A percentile compares a stretch with the other conserved stretches of the same genome.
phyloP scores from a whole-genome alignment of 192 early-diverging fungal genomes.

The Phlyctochytrium bullatum region DNA sequence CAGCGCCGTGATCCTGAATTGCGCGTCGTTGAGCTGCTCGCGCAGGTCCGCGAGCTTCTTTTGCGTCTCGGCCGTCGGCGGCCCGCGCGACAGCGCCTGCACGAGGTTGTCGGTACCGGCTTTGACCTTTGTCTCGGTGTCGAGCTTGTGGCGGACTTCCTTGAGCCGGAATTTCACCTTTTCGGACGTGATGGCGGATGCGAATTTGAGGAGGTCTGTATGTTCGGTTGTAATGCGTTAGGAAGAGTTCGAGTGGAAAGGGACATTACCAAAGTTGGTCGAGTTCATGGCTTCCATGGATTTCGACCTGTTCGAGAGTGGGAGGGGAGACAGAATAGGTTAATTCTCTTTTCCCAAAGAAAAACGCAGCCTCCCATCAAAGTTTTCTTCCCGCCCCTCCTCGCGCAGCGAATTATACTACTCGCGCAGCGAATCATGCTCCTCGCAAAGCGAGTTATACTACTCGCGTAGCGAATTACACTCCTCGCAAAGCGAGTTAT shows the following conservation, averaged over 20 bases:
- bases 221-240: too few relatives aligned
- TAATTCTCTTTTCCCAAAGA: too few relatives aligned
- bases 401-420: too few relatives aligned
- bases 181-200: constrained; percentile 43
- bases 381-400: too few relatives aligned
- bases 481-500: too few relatives aligned
- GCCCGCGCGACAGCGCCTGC: constrained; percentile 15
- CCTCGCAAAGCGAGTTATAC: too few relatives aligned
- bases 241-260: too few relatives aligned
- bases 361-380: too few relatives aligned
- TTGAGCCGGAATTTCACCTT: constrained; percentile 72
- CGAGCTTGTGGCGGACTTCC: constrained; percentile 90
- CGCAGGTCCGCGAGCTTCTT: constrained; percentile 27
- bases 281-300: background rate
- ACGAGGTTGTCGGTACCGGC: constrained; percentile 74
- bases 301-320: too few relatives aligned
- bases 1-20: constrained; percentile 40
- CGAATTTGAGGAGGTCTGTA: constrained; percentile 44
- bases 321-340: too few relatives aligned
- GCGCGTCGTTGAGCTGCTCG: constrained; percentile 40
- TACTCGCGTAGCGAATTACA: too few relatives aligned
- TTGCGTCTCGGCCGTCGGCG: background rate
- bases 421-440: too few relatives aligned
- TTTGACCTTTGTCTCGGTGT: constrained; percentile 86
- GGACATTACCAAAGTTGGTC: background rate